A percentile compares a stretch with the other conserved stretches of the same genome.
phyloP scores from a whole-genome alignment of 2,329 filamentous ascomycete genomes.

The Dothistroma pini region DNA sequence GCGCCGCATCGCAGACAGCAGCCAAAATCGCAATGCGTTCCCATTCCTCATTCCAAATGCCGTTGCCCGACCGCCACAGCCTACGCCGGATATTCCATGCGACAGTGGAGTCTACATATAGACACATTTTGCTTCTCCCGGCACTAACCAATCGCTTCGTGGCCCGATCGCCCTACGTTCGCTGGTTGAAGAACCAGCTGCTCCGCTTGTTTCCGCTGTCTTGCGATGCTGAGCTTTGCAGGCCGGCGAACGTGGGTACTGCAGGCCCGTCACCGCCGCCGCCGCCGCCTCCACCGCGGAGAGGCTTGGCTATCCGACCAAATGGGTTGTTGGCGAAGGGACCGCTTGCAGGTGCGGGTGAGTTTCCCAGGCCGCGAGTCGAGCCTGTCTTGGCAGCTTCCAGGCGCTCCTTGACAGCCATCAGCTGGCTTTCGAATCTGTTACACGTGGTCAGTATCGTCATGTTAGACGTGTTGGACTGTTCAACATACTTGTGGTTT shows the following conservation, averaged over 20 bases:
- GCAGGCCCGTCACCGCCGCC: constrained; percentile 40
- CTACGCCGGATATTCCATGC: neutral
- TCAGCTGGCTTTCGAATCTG: constrained; percentile 96
- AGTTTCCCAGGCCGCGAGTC: constrained; percentile 73
- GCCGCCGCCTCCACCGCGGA: constrained; percentile 54
- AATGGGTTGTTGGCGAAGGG: constrained; percentile 66
- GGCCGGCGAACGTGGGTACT: constrained; percentile 42
- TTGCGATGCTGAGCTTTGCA: constrained; percentile 34
- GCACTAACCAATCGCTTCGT: neutral
- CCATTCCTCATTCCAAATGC: neutral
- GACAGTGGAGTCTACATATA: neutral
- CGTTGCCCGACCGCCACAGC: neutral
- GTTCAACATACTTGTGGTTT: constrained; percentile 79
- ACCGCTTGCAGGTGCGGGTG: constrained; percentile 38
- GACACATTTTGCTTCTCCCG: neutral
- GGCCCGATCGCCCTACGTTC: constrained; percentile 15
- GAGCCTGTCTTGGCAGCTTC: constrained; percentile 91
- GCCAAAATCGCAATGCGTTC: neutral
- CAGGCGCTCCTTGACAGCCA: constrained; percentile 94
- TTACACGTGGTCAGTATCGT: constrained; percentile 15
- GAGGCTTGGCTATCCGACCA: constrained; percentile 61
- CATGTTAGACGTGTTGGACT: neutral
- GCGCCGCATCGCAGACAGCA: neutral
- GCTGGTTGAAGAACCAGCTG: constrained; percentile 71
- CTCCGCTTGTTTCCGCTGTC: constrained; percentile 55